Conservation (phyloP, 345 rosid species). For the Garcia nutans region DNA sequence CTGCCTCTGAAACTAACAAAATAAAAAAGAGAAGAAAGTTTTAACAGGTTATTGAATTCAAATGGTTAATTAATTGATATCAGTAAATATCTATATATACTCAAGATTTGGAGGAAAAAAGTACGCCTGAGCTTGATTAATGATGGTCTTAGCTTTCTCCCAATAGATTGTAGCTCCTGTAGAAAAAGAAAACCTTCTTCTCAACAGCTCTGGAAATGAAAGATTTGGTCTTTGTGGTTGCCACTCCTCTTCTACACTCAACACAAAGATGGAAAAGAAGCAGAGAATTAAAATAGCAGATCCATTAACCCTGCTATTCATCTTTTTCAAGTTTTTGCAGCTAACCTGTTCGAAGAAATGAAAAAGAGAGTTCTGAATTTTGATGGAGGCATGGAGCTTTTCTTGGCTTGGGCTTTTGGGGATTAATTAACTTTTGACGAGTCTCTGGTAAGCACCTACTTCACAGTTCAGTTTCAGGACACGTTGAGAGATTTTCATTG, state of each 20-base stretch:
- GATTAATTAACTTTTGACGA: too few relatives aligned
- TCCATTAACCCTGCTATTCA: too few relatives aligned
- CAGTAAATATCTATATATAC: neutral
- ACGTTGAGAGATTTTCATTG: neutral
- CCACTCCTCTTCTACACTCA: neutral
- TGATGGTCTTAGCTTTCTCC: neutral
- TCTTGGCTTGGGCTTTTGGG: too few relatives aligned
- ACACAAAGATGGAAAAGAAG: neutral
- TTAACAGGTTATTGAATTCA: neutral
- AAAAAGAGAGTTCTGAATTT: too few relatives aligned
- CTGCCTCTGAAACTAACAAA: conserved; percentile 11
- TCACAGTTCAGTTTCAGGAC: neutral
- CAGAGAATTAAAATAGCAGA: neutral
- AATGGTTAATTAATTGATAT: neutral
- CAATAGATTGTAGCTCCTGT: neutral
- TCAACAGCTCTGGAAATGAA: neutral
- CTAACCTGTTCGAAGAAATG: too few relatives aligned
- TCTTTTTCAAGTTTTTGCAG: too few relatives aligned
- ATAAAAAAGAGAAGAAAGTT: too few relatives aligned
- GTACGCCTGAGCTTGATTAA: neutral
- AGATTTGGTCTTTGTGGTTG: neutral
- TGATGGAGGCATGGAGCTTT: too few relatives aligned
- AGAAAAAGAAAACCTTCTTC: neutral
- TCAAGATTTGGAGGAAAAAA: conserved; percentile 16
- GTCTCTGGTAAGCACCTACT: neutral